These are phyloP conservation scores for Tricladium varicosporioides DNA, from an alignment of 2,329 filamentous ascomycete species.

Conservation along the genomic window DNA sequence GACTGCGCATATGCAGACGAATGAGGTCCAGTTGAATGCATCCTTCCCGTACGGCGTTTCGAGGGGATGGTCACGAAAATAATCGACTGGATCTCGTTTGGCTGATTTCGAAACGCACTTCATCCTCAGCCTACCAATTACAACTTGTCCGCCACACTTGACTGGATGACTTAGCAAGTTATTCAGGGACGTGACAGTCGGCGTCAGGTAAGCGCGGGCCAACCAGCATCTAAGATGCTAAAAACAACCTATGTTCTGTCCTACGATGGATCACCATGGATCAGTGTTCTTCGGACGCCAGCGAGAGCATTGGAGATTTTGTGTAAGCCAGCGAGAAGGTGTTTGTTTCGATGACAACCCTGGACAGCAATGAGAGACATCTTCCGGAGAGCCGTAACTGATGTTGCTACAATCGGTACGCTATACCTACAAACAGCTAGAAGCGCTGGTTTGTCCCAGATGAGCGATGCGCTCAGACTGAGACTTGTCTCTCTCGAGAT, in stretches of 20 bases:
- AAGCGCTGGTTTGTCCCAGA: neutral
- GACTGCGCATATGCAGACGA: neutral
- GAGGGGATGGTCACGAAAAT: slow-evolving; percentile 6
- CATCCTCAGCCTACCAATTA: neutral
- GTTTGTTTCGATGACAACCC: neutral
- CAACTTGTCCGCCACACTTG: neutral
- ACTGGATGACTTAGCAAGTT: neutral
- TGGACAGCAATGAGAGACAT: neutral
- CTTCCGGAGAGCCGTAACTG: no score
- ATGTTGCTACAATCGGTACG: no score
- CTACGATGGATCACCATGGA: neutral
- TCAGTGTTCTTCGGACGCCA: no score
- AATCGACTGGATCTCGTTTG: slow-evolving; percentile 10
- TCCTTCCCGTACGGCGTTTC: slow-evolving; percentile 9
- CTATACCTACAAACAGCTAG: neutral
- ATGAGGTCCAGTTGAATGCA: neutral
- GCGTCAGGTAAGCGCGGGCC: neutral
- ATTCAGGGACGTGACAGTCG: neutral
- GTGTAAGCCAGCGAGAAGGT: neutral
- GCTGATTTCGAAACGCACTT: slow-evolving; percentile 12
- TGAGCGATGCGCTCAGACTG: neutral
- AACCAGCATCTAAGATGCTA: neutral
- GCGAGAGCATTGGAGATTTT: neutral
- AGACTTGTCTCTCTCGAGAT: neutral
- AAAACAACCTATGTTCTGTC: neutral